A percentile compares a stretch with the other conserved stretches of the same genome.
These are phyloP conservation scores for Backusella macrospora DNA, from an alignment of 192 early-diverging fungal genomes.

Conservation along the genomic window DNA sequence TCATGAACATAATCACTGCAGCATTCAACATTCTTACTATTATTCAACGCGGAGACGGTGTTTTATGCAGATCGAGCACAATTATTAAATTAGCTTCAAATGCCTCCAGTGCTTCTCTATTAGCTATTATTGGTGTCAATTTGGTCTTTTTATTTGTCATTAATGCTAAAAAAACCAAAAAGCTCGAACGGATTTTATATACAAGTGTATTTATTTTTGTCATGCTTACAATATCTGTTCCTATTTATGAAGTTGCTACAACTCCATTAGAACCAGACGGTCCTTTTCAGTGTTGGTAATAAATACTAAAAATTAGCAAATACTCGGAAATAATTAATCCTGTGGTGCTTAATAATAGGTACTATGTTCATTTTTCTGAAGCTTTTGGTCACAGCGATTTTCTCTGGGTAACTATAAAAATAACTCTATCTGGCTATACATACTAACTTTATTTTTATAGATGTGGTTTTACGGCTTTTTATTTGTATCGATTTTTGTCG, in stretches of 20 bases:
- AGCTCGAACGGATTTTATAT: not conserved
- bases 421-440: not conserved
- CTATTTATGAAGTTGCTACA: not conserved
- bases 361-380: slow-evolving; percentile 9
- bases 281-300: not conserved
- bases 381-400: not conserved
- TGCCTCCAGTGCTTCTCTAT: not conserved
- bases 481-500: not conserved
- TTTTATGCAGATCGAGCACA: not conserved
- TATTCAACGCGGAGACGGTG: not conserved
- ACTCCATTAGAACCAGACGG: not conserved
- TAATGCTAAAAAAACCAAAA: not conserved
- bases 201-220: not conserved
- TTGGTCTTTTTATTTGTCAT: not conserved
- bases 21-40: not conserved
- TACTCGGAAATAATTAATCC: too few species aligned
- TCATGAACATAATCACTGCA: not conserved
- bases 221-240: not conserved
- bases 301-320: too few species aligned
- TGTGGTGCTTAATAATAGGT: not conserved
- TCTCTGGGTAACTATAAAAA: not conserved
- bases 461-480: slow-evolving; percentile 12
- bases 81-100: slow-evolving; percentile 1
- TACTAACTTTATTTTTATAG: not conserved
- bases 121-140: not conserved